Conservation (phyloP, 2,329 filamentous ascomycete genomes). For the Hawksworthiomyces lignivorus region DNA sequence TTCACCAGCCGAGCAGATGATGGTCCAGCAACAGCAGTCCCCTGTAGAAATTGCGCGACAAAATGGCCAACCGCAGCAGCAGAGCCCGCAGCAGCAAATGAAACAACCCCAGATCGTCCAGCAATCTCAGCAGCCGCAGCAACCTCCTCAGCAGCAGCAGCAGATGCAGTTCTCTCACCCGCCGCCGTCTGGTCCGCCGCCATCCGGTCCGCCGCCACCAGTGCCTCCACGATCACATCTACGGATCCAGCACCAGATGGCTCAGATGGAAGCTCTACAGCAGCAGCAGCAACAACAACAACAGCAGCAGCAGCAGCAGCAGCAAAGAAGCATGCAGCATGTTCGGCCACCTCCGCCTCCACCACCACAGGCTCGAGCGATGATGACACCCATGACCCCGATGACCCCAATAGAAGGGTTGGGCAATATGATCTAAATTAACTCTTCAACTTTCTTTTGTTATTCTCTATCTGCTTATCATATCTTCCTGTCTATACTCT, state of each 20-base stretch:
- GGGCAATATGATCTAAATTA: constrained; percentile 37
- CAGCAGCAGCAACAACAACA: constrained; percentile 14
- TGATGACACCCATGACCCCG: constrained; percentile 16
- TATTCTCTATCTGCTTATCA: neutral
- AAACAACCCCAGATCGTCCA: neutral
- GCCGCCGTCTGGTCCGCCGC: constrained; percentile 23
- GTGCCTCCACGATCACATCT: constrained; percentile 23
- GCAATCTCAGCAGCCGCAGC: neutral
- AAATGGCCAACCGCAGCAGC: neutral
- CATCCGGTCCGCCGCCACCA: constrained; percentile 16
- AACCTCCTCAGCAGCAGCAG: constrained; percentile 3
- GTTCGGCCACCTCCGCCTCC: constrained; percentile 20
- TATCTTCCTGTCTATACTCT: neutral
- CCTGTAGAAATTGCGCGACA: constrained; percentile 6
- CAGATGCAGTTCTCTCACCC: constrained; percentile 1
- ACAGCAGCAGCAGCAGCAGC: constrained; percentile 15
- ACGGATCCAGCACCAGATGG: constrained; percentile 15
- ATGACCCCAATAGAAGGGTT: constrained; percentile 31
- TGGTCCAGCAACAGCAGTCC: constrained; percentile 11
- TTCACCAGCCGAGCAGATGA: neutral
- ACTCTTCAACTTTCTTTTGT: constrained; percentile 1
- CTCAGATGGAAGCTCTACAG: constrained; percentile 17
- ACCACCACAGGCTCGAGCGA: constrained; percentile 21
- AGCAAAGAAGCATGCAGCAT: constrained; percentile 10
- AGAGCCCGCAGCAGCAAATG: neutral